These are phyloP conservation scores for Phytophthora colocasiae DNA, from an alignment of 352 stramenopile genomes.

Conservation along the genomic window DNA sequence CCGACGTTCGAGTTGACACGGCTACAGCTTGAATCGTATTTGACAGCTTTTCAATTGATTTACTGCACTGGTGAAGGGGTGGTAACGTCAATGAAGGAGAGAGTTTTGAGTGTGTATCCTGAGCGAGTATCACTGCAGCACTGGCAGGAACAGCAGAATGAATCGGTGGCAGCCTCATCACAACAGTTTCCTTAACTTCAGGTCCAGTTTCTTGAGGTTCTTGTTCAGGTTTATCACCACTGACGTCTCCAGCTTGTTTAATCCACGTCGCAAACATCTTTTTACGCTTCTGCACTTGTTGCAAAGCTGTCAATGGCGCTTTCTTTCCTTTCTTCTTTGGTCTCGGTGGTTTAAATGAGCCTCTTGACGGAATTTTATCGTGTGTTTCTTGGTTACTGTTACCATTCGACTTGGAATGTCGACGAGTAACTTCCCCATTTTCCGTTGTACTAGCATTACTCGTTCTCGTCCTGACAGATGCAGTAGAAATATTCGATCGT, in stretches of 20 bases:
- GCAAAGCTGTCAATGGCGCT: slow-evolving; percentile 43
- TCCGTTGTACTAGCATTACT: slow-evolving; percentile 2
- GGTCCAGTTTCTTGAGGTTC: not conserved
- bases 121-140: slow-evolving; percentile 16
- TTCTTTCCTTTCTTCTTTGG: slow-evolving; percentile 52
- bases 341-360: slow-evolving; percentile 15
- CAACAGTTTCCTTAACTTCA: slow-evolving; percentile 7
- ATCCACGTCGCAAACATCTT: slow-evolving; percentile 82
- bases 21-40: not conserved
- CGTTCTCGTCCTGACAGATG: slow-evolving; percentile 18
- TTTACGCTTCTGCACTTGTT: slow-evolving; percentile 73
- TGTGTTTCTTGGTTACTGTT: slow-evolving; percentile 58
- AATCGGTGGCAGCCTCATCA: slow-evolving; percentile 36
- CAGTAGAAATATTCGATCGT: slow-evolving; percentile 26
- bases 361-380: slow-evolving; percentile 18
- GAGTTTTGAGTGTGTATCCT: slow-evolving; percentile 4
- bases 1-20: slow-evolving; percentile 8
- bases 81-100: slow-evolving; percentile 16
- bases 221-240: slow-evolving; percentile 10
- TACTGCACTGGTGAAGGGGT: slow-evolving; percentile 4
- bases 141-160: slow-evolving; percentile 24
- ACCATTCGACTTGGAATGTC: slow-evolving; percentile 17
- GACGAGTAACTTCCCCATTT: slow-evolving; percentile 6
- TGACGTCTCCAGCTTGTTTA: slow-evolving; percentile 38
- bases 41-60: not conserved